Conservation (phyloP, 2,329 filamentous ascomycete species). For the Ustilaginoidea virens region DNA sequence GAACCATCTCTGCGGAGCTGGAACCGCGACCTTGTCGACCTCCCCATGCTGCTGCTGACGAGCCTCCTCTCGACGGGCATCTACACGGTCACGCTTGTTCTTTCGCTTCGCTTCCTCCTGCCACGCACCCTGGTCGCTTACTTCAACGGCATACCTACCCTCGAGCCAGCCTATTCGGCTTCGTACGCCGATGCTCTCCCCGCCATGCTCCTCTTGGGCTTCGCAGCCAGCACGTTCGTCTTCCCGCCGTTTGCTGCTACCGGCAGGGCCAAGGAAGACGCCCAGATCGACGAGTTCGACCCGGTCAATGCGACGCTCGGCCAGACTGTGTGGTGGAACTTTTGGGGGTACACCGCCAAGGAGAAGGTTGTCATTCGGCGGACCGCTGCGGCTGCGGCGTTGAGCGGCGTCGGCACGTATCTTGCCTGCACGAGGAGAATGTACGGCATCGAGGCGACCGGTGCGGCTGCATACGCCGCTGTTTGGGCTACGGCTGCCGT, state of each 20-base stretch:
- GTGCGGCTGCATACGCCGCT: constrained; percentile 56
- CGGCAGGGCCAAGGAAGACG: constrained; percentile 31
- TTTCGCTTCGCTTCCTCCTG: constrained; percentile 54
- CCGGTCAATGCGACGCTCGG: constrained; percentile 47
- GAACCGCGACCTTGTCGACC: constrained; percentile 53
- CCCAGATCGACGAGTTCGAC: constrained; percentile 39
- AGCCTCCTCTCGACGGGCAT: constrained; percentile 54
- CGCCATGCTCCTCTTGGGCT: constrained; percentile 42
- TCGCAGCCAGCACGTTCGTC: constrained; percentile 60
- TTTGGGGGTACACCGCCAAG: constrained; percentile 52
- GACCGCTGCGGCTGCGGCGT: constrained; percentile 41
- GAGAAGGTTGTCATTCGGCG: constrained; percentile 49
- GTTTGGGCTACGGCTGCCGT: constrained; percentile 58
- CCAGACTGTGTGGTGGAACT: constrained; percentile 57
- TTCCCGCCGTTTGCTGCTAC: constrained; percentile 52
- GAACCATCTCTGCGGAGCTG: constrained; percentile 34
- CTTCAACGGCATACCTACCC: constrained; percentile 55
- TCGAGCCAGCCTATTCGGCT: constrained; percentile 52
- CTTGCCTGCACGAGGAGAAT: constrained; percentile 52
- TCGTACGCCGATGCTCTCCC: constrained; percentile 46
- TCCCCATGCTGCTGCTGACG: constrained; percentile 46
- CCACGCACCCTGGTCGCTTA: constrained; percentile 57
- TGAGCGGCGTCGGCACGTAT: constrained; percentile 44
- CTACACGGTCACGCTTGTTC: constrained; percentile 58
- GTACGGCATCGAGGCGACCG: constrained; percentile 51